These are phyloP conservation scores for Hypoxylon rubiginosum DNA, from an alignment of 2,329 filamentous ascomycete species.

Conservation along the genomic window DNA sequence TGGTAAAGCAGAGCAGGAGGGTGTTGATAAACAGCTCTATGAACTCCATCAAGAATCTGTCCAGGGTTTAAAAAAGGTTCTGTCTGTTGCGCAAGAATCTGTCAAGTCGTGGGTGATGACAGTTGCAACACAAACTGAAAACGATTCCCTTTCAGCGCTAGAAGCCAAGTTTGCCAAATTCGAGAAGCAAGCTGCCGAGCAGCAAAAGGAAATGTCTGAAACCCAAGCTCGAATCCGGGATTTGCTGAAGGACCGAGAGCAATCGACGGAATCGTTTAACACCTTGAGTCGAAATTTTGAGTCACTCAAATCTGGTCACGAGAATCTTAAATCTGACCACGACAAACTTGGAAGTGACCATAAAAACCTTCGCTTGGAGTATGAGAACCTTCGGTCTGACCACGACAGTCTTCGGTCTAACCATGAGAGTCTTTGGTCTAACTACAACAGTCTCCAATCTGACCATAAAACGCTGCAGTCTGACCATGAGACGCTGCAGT, in stretches of 20 bases:
- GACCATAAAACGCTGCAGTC: not conserved
- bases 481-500: not conserved
- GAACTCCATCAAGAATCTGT: slow-evolving; percentile 35
- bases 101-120: slow-evolving; percentile 13
- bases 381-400: not conserved
- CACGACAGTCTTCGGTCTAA: not conserved
- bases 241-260: slow-evolving; percentile 23
- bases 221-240: slow-evolving; percentile 25
- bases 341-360: not conserved
- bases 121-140: slow-evolving; percentile 25
- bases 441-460: not conserved
- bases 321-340: slow-evolving; percentile 17
- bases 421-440: not conserved
- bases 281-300: slow-evolving; percentile 18
- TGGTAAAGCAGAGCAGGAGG: slow-evolving; percentile 30
- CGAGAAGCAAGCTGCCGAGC: slow-evolving; percentile 29
- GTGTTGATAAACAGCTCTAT: slow-evolving; percentile 38
- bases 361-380: slow-evolving; percentile 20
- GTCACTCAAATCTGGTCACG: slow-evolving; percentile 19
- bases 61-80: slow-evolving; percentile 38
- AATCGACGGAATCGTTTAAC: slow-evolving; percentile 12
- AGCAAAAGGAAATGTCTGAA: slow-evolving; percentile 36
- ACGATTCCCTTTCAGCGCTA: slow-evolving; percentile 34
- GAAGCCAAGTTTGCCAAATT: slow-evolving; percentile 44
- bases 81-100: slow-evolving; percentile 18